Percentiles rank a stretch among this genome's conserved stretches.
phyloP scores from a whole-genome alignment of 108 stramenopile genomes.

The Chaetoceros tenuissimus region DNA sequence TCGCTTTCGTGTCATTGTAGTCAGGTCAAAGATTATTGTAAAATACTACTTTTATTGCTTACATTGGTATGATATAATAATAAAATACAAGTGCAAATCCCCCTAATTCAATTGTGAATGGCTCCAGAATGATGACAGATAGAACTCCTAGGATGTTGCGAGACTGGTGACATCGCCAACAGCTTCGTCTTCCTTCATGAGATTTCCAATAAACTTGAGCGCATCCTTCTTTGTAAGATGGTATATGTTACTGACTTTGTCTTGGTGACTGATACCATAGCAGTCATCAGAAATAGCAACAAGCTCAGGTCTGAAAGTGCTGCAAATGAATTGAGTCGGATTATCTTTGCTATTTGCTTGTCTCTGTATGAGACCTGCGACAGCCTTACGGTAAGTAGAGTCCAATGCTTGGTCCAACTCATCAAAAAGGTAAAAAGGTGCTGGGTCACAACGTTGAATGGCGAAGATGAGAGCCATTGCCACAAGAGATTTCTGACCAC shows the following conservation, averaged over 20 bases:
- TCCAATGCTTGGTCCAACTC: constrained; percentile 97
- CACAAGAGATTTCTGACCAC: constrained; percentile 99
- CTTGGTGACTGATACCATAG: constrained; percentile 85
- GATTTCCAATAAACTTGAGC: constrained; percentile 78
- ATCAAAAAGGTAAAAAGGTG: constrained; percentile 99
- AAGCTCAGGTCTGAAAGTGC: constrained; percentile 97
- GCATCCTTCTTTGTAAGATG: constrained; percentile 76
- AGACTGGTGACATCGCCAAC: constrained; percentile 59
- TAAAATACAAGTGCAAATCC: too few species aligned
- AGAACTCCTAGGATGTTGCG: constrained; percentile 33
- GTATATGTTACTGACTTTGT: constrained; percentile 81
- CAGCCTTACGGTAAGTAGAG: constrained; percentile 89
- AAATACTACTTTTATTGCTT: too few species aligned
- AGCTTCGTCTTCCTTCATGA: constrained; percentile 84
- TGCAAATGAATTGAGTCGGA: constrained; percentile 98
- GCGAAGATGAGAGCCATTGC: constrained; percentile 99
- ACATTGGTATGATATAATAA: too few species aligned
- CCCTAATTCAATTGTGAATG: too few species aligned
- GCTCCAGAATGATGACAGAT: too few species aligned
- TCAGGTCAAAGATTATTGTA: too few species aligned
- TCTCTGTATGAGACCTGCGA: constrained; percentile 90
- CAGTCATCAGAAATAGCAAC: constrained; percentile 82
- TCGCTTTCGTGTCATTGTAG: too few species aligned
- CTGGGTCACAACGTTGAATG: constrained; percentile 97
- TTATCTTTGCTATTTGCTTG: constrained; percentile 86